A percentile compares a stretch with the other conserved stretches of the same genome.
Conservation (phyloP, 495 filamentous ascomycete genomes). For the Aspergillus homomorphus region DNA sequence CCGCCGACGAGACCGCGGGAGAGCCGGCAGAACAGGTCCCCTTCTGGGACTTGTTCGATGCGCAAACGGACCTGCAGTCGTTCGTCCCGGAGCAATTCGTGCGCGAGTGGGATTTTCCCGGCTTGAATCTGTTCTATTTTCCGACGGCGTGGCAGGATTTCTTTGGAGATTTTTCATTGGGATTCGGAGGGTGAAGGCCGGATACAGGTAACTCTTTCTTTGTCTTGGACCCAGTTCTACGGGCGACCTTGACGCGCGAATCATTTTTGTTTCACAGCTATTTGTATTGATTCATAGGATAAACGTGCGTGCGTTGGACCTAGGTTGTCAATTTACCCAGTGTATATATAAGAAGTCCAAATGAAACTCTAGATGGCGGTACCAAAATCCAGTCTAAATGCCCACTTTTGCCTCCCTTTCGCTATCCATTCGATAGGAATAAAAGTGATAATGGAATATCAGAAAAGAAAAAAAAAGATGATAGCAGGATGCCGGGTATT, state of each 20-base stretch:
- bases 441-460: background rate
- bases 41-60: constrained; percentile 43
- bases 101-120: constrained; percentile 54
- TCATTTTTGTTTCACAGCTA: too few relatives aligned
- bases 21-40: constrained; percentile 16
- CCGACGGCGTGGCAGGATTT: constrained; percentile 46
- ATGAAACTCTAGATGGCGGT: too few relatives aligned
- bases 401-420: too few relatives aligned
- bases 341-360: too few relatives aligned
- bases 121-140: constrained; percentile 50
- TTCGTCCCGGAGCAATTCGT: constrained; percentile 53
- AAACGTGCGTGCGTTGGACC: too few relatives aligned
- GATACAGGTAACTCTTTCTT: too few relatives aligned
- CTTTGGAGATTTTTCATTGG: constrained; percentile 41
- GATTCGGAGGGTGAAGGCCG: background rate
- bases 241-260: too few relatives aligned
- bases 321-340: too few relatives aligned
- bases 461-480: constrained; percentile 2
- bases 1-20: background rate
- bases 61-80: constrained; percentile 47
- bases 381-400: too few relatives aligned
- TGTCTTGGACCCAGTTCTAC: too few relatives aligned
- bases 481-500: constrained; percentile 5
- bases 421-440: too few relatives aligned
- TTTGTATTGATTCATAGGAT: too few relatives aligned